Evolutionary conservation across 148 eudicot species (phyloP).

Genomic region (Cornus controversa): DNA sequence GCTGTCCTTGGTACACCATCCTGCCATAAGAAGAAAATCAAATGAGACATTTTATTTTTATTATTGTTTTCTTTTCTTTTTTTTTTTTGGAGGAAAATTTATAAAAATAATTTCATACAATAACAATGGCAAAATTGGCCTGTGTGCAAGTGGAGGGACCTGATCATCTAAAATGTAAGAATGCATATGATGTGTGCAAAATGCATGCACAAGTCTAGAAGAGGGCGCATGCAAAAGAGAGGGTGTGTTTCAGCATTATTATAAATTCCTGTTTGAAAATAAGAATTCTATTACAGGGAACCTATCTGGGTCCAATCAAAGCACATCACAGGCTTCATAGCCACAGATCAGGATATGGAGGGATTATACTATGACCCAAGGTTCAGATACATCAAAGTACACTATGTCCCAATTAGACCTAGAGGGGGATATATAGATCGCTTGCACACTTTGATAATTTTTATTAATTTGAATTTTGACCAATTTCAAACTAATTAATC

Average conservation of each 20-base stretch:
- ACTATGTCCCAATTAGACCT: too few species aligned
- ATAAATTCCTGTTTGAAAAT: not conserved
- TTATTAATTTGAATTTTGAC: too few species aligned
- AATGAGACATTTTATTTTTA: not conserved
- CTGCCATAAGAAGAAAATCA: constrained; percentile 35
- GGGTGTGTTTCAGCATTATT: not conserved
- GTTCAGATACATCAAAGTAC: too few species aligned
- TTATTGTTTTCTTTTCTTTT: not conserved
- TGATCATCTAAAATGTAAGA: not conserved
- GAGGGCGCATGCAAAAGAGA: not conserved
- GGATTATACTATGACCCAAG: too few species aligned
- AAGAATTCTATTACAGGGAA: not conserved
- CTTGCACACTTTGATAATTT: too few species aligned
- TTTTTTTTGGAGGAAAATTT: not conserved
- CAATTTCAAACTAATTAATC: too few species aligned
- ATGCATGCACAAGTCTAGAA: not conserved
- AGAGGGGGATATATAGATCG: too few species aligned
- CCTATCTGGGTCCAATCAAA: not conserved
- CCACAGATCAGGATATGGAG: not conserved
- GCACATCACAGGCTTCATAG: not conserved
- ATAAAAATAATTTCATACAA: too few species aligned
- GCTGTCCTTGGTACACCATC: constrained; percentile 94
- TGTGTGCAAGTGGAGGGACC: not conserved
- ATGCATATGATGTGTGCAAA: not conserved
- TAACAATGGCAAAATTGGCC: not conserved